A percentile compares a stretch with the other conserved stretches of the same genome.
phyloP scores from a whole-genome alignment of 73 alveolate genomes.

The Halteria grandinella region DNA sequence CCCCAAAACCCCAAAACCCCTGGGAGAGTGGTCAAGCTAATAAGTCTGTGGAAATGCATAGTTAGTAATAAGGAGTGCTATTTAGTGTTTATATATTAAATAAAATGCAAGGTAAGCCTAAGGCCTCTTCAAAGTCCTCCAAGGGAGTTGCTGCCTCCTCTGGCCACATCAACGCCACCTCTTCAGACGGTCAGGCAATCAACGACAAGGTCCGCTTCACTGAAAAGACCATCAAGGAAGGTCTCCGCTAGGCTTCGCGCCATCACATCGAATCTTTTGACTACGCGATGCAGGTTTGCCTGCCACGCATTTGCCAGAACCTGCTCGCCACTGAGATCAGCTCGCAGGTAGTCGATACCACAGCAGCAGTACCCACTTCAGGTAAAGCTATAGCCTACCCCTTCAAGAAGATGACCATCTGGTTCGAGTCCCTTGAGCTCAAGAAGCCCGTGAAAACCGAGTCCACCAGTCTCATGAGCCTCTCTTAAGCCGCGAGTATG shows the following conservation, averaged over 20 bases:
- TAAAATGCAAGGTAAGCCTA: too few species aligned
- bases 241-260: constrained; percentile 70
- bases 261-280: constrained; percentile 97
- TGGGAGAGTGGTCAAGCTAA: too few species aligned
- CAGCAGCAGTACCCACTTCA: constrained; percentile 49
- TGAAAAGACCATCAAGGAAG: constrained; percentile 18
- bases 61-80: too few species aligned
- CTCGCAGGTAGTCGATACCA: constrained; percentile 76
- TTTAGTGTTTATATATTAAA: too few species aligned
- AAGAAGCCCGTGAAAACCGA: constrained; percentile 50
- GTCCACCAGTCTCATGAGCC: constrained; percentile 5
- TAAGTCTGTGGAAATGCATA: too few species aligned
- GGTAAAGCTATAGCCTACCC: constrained; percentile 48
- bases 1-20: too few species aligned
- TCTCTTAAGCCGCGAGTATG: constrained; percentile 62
- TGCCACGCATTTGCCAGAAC: constrained; percentile 87
- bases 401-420: constrained; percentile 85
- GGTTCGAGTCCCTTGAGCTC: constrained; percentile 88
- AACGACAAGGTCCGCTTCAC: constrained; percentile 45
- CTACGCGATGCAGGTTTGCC: constrained; percentile 89
- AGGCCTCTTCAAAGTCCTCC: too few species aligned
- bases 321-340: constrained; percentile 89
- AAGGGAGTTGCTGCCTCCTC: too few species aligned
- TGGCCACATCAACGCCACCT: too few species aligned
- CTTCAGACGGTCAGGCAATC: too few species aligned